A percentile compares a stretch with the other conserved stretches of the same genome.
phyloP scores from a whole-genome alignment of 2,329 filamentous ascomycete species.

The Phoma sp. region DNA sequence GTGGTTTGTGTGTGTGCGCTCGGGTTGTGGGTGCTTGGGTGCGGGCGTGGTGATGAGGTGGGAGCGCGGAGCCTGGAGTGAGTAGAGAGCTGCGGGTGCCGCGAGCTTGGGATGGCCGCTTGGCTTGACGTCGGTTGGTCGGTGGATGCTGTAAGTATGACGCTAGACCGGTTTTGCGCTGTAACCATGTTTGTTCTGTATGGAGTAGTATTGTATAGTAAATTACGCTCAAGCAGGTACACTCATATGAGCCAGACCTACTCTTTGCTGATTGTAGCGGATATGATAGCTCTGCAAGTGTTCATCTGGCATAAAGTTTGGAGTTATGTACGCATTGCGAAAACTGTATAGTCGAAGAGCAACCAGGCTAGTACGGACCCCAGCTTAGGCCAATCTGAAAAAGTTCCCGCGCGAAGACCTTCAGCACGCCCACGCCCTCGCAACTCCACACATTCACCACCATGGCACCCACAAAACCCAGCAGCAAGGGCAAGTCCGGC shows the following conservation, averaged over 20 bases:
- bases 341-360: too few species aligned
- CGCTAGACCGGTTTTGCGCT: too few species aligned
- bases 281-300: too few species aligned
- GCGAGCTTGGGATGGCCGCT: conserved; percentile 40
- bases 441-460: conserved; percentile 4
- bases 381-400: conserved; percentile 41
- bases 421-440: conserved; percentile 2
- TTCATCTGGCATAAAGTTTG: too few species aligned
- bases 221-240: too few species aligned
- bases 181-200: too few species aligned
- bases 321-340: too few species aligned
- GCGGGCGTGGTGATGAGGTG: not conserved
- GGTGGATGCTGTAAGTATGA: not conserved
- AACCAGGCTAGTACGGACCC: conserved; percentile 7
- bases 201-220: too few species aligned
- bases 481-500: conserved; percentile 25
- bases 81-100: conserved; percentile 21
- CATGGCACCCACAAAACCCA: conserved; percentile 42
- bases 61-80: conserved; percentile 8
- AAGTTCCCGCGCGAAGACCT: conserved; percentile 25
- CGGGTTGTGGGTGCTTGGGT: not conserved
- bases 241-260: too few species aligned
- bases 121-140: conserved; percentile 25
- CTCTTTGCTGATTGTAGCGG: too few species aligned
- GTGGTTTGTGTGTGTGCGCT: conserved; percentile 7